phyloP scores from a whole-genome alignment of 1,139 yeast genomes.

The Yamadazyma buinensis region DNA sequence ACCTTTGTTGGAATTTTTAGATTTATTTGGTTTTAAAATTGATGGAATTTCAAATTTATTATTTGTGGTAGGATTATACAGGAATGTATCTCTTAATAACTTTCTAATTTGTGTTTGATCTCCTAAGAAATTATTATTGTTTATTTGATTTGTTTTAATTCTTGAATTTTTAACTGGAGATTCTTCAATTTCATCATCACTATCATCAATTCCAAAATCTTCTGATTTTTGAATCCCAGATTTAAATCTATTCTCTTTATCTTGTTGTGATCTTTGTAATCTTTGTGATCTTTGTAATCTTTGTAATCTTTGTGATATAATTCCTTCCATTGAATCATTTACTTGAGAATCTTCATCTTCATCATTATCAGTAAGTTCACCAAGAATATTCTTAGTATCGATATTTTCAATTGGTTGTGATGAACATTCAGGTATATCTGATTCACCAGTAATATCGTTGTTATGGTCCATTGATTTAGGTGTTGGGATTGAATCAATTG shows the following conservation, averaged over 20 bases:
- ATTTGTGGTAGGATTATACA: conserved; percentile 15
- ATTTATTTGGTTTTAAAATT: not conserved
- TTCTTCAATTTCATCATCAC: conserved; percentile 42
- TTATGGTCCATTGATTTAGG: conserved; percentile 9
- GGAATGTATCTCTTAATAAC: conserved; percentile 26
- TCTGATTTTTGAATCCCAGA: conserved; percentile 1
- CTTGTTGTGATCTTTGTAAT: not conserved
- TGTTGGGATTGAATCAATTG: conserved; percentile 5
- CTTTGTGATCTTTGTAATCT: too few species aligned
- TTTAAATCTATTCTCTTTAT: not conserved
- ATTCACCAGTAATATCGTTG: conserved; percentile 29
- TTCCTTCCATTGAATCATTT: not conserved
- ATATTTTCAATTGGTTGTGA: conserved; percentile 19
- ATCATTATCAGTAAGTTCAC: conserved; percentile 21
- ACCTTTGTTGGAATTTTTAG: too few species aligned
- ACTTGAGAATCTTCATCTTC: conserved; percentile 9
- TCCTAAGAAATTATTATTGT: conserved; percentile 2
- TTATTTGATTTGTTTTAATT: conserved; percentile 1
- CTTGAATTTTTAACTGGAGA: conserved; percentile 30
- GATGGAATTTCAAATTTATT: conserved; percentile 4
- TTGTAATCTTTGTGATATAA: not conserved
- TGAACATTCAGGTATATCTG: conserved; percentile 35
- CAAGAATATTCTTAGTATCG: conserved; percentile 15
- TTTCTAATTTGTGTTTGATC: conserved; percentile 14
- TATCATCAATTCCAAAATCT: conserved; percentile 18